A percentile compares a stretch with the other conserved stretches of the same genome.
phyloP scores from a whole-genome alignment of 2,329 filamentous ascomycete species.

The Parascedosporium putredinis region DNA sequence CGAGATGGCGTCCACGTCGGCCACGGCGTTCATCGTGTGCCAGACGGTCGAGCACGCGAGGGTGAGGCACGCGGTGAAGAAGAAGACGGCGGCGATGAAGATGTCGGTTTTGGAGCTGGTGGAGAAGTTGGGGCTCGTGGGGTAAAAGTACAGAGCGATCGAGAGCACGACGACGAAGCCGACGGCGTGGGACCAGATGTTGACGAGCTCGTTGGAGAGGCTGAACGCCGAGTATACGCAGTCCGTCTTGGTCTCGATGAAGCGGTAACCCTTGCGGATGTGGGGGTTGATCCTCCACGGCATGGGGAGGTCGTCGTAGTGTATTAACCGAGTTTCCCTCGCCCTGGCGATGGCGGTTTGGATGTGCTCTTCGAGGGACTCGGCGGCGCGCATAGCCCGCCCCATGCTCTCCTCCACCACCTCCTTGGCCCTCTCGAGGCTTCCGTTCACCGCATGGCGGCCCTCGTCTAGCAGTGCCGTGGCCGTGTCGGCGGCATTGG shows the following conservation, averaged over 20 bases:
- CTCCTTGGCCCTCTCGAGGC: constrained; percentile 61
- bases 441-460: constrained; percentile 69
- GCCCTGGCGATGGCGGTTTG: constrained; percentile 66
- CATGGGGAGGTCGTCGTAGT: constrained; percentile 79
- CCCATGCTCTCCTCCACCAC: constrained; percentile 75
- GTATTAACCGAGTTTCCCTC: constrained; percentile 70
- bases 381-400: constrained; percentile 70
- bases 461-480: constrained; percentile 67
- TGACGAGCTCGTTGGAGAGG: constrained; percentile 86
- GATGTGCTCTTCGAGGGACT: constrained; percentile 74
- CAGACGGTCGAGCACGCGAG: constrained; percentile 91
- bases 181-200: constrained; percentile 94
- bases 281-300: constrained; percentile 95
- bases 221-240: constrained; percentile 77
- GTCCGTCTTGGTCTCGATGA: constrained; percentile 81
- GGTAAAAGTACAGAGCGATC: constrained; percentile 94
- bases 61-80: constrained; percentile 91
- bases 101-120: constrained; percentile 81
- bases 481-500: constrained; percentile 54
- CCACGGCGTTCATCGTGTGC: constrained; percentile 98
- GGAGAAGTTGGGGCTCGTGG: constrained; percentile 74
- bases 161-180: constrained; percentile 81
- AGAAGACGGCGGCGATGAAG: constrained; percentile 86
- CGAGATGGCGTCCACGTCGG: constrained; percentile 79
- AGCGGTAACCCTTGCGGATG: constrained; percentile 85